A percentile compares a stretch with the other conserved stretches of the same genome.
phyloP scores from a whole-genome alignment of 306 rosid species.

The Vicia faba region DNA sequence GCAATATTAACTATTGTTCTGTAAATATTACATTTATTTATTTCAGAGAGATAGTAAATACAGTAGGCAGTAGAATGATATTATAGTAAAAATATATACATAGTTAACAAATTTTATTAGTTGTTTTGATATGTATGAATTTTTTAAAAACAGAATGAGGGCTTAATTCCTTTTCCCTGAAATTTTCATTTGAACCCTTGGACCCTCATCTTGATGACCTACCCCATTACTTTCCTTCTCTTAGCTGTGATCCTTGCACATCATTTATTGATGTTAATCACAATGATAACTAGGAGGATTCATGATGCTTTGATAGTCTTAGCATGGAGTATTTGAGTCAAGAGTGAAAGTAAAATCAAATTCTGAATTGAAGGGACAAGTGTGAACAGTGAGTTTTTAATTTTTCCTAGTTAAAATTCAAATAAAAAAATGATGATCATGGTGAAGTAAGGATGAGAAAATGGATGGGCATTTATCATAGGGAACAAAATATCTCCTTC shows the following conservation, averaged over 20 bases:
- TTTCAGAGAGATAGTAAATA: too few relatives aligned
- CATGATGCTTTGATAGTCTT: conserved; percentile 17
- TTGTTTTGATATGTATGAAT: not conserved
- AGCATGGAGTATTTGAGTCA: not conserved
- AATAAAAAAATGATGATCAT: conserved; percentile 23
- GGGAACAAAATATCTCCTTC: conserved; percentile 60
- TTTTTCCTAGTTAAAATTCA: not conserved
- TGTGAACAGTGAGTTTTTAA: conserved; percentile 44
- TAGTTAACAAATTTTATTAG: not conserved
- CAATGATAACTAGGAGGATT: conserved; percentile 8
- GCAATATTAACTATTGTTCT: too few relatives aligned
- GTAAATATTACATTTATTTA: too few relatives aligned
- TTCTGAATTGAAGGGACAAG: not conserved
- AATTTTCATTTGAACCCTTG: too few relatives aligned
- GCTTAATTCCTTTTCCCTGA: too few relatives aligned
- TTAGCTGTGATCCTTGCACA: conserved; percentile 23
- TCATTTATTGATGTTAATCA: conserved; percentile 27
- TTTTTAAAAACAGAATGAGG: too few relatives aligned
- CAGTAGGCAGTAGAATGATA: not conserved
- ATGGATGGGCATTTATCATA: conserved; percentile 58
- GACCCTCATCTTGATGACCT: conserved; percentile 33
- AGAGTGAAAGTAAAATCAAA: not conserved
- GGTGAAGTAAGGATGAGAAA: not conserved
- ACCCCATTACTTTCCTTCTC: not conserved
- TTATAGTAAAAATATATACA: not conserved